Evolutionary conservation across 2,329 filamentous ascomycete genomes (phyloP).

Genomic region (Pseudofabraea citricarpa): DNA sequence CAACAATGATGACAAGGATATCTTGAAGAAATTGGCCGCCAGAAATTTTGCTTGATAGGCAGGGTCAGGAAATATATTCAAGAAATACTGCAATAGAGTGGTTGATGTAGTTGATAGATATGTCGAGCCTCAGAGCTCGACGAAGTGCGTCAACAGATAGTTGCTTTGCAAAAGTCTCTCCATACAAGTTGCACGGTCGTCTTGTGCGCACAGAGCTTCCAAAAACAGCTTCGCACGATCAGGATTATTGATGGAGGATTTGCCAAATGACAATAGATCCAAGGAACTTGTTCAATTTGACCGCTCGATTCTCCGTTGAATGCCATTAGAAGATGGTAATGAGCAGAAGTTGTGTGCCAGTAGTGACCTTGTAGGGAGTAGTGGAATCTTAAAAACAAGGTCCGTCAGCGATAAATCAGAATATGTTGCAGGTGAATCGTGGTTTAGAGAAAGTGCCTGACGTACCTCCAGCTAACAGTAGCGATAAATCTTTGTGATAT

Average conservation of each 20-base stretch:
- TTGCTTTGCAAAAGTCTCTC: conserved; percentile 35
- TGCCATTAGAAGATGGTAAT: conserved; percentile 2
- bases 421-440: conserved; percentile 1
- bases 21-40: conserved; percentile 33
- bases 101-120: conserved; percentile 40
- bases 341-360: conserved; percentile 2
- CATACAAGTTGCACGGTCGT: conserved; percentile 34
- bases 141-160: conserved; percentile 31
- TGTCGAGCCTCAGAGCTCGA: conserved; percentile 37
- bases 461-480: conserved; percentile 2
- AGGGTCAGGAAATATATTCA: conserved; percentile 30
- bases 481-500: not conserved
- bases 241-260: conserved; percentile 1
- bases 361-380: too few relatives aligned
- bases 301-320: conserved; percentile 19
- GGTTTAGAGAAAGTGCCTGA: conserved; percentile 3
- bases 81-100: conserved; percentile 27
- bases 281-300: conserved; percentile 6
- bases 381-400: too few relatives aligned
- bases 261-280: conserved; percentile 2
- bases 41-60: conserved; percentile 12
- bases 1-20: conserved; percentile 39
- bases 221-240: conserved; percentile 34
- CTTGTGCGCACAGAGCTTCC: conserved; percentile 40
- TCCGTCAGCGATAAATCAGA: conserved; percentile 2